Base-by-base conservation (phyloP, 2,329 filamentous ascomycete genomes). In the Aspergillus fijiensis region DNA sequence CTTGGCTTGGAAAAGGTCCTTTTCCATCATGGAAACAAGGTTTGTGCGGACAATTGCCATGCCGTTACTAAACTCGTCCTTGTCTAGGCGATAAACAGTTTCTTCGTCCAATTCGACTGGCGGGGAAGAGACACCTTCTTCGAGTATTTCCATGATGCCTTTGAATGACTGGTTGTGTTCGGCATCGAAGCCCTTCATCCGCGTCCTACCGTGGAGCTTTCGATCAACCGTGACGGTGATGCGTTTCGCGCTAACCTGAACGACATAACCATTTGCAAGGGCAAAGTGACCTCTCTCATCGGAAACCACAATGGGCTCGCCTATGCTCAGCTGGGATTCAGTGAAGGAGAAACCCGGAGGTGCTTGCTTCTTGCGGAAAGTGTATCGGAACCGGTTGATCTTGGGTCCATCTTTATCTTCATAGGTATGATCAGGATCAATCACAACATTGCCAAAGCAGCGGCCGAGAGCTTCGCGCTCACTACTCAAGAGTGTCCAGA, bases 1-100 rank as follows among this genome's bases (percentile, higher is more conserved):
- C 51, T 83, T 82, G 21, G 91, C 87, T 51, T 88, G 88, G 67
- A 87, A 88, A 1, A 89, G 81, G 49, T 87, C 86, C 65, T 92
- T 87, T 47, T 91, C 86, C 93, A 99, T 98, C 69, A 96, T 85
- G 66, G 93, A 91, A 33, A 98, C 86, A 1, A 99, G 84, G 67
- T 98, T 99, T 76, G 96, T 97, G 56, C 95, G 88, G 50, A 96
- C 91, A 31, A 90, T 89, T 3, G 95, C 92, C 91, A 99, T 96
- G 59, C 95, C 95, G 69, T 96, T 98, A 77, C 92, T 96, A 76
- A 99, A 99, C 72, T 99, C 95, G 69, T 99, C 95, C 73, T 97
- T 97, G 77, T 99, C 95, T 4, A 99, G 81, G 25, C 95, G 89
- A 69, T 96, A 99, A 47, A 84, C 76, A 5, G 82, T 80, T 59